These are phyloP conservation scores for Smittium culicis DNA, from an alignment of 371 early-diverging fungal genomes.

Conservation along the genomic window DNA sequence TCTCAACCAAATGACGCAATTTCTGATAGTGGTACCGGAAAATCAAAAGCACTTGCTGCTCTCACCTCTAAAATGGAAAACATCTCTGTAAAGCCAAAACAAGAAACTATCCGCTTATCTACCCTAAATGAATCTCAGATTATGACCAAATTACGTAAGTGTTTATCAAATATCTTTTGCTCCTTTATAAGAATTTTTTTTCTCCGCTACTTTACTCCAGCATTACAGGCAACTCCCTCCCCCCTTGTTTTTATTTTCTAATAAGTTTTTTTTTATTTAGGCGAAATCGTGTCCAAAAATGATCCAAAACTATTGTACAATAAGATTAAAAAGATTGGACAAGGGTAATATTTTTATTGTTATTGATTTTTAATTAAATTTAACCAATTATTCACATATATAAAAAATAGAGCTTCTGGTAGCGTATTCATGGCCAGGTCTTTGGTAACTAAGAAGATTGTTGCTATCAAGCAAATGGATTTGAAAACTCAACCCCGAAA, in stretches of 20 bases:
- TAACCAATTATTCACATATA: not conserved
- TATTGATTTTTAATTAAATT: no score
- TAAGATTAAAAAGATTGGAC: conserved; percentile 86
- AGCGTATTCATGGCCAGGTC: conserved; percentile 79
- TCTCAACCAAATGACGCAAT: not conserved
- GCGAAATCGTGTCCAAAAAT: conserved; percentile 57
- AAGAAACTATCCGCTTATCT: conserved; percentile 57
- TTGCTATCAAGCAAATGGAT: conserved; percentile 97
- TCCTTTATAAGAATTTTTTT: not conserved
- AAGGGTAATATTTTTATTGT: no score
- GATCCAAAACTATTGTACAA: conserved; percentile 76
- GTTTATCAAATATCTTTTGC: conserved; percentile 15
- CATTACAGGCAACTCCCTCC: not conserved
- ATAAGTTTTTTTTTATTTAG: conserved; percentile 13
- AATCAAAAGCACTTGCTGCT: conserved; percentile 31
- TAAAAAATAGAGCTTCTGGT: conserved; percentile 64
- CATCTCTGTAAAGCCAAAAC: conserved; percentile 22
- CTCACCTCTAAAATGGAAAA: conserved; percentile 26
- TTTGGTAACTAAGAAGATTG: conserved; percentile 48
- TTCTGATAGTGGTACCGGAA: not conserved
- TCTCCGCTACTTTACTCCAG: not conserved
- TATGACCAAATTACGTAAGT: conserved; percentile 52
- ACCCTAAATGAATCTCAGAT: conserved; percentile 81
- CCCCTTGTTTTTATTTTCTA: not conserved
- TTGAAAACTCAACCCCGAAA: conserved; percentile 80